phyloP scores from a whole-genome alignment of 2,329 filamentous ascomycete genomes.

The Fusarium sp. region DNA sequence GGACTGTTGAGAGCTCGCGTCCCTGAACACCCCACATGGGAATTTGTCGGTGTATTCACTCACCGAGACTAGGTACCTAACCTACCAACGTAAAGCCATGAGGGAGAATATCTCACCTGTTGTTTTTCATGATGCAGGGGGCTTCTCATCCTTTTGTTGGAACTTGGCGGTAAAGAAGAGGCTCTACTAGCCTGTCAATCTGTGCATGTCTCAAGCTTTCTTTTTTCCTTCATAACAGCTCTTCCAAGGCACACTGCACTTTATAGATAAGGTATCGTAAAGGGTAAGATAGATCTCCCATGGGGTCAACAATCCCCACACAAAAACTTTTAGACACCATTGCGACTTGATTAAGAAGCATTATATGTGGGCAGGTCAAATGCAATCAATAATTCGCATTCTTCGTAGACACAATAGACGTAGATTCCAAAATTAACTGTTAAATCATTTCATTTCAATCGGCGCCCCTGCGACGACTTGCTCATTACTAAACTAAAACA shows the following conservation, averaged over 20 bases:
- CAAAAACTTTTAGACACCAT: constrained; percentile 11
- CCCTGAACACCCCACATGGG: constrained; percentile 26
- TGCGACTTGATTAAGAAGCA: neutral
- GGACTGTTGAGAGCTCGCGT: constrained; percentile 40
- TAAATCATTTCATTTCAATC: constrained; percentile 47
- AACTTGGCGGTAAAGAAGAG: neutral
- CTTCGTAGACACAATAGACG: neutral
- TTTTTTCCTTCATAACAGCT: neutral
- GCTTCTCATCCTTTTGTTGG: neutral
- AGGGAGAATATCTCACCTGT: neutral
- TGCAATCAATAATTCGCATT: neutral
- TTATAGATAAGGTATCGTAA: neutral
- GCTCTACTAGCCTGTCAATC: neutral
- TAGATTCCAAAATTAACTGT: constrained; percentile 31
- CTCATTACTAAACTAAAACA: constrained; percentile 50
- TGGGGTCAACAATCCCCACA: constrained; percentile 36
- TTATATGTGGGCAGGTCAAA: neutral
- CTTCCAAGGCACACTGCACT: neutral
- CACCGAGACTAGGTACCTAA: constrained; percentile 25
- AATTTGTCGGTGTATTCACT: constrained; percentile 39
- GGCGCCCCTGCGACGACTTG: constrained; percentile 43
- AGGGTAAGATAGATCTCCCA: constrained; percentile 8
- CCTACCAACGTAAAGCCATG: neutral
- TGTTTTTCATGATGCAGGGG: constrained; percentile 8
- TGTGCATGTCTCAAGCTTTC: neutral